These are phyloP conservation scores for Pestalotiopsis sp. DNA, from an alignment of 2,329 filamentous ascomycete species.

Conservation along the genomic window DNA sequence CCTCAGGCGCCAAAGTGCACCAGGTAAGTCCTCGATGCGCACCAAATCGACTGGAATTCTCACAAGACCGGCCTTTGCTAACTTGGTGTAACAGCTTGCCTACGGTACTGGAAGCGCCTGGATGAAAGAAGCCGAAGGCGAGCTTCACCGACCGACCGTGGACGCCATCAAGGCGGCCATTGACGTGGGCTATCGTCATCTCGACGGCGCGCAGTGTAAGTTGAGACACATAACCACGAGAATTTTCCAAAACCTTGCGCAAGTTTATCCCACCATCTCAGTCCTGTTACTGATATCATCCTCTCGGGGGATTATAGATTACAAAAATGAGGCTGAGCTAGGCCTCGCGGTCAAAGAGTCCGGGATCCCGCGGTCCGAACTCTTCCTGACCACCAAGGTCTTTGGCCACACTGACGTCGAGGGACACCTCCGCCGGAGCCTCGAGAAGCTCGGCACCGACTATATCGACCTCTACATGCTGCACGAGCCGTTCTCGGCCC, in stretches of 20 bases:
- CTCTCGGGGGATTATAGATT: too few relatives aligned
- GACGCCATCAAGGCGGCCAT: constrained; percentile 9
- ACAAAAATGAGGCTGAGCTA: constrained; percentile 68
- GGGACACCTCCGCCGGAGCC: constrained; percentile 57
- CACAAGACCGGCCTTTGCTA: neutral
- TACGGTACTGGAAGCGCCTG: constrained; percentile 6
- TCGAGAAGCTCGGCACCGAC: constrained; percentile 66
- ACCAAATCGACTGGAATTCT: too few relatives aligned
- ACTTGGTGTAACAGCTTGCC: neutral
- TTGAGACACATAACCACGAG: too few relatives aligned
- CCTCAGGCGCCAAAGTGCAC: neutral
- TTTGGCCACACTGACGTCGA: constrained; percentile 44
- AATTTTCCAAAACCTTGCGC: too few relatives aligned
- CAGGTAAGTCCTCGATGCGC: neutral
- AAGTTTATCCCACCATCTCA: too few relatives aligned
- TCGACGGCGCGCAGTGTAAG: constrained; percentile 11
- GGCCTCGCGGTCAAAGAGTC: constrained; percentile 70
- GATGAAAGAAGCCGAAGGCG: constrained; percentile 2
- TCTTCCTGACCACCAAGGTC: constrained; percentile 68
- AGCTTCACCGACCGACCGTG: neutral
- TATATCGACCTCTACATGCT: constrained; percentile 72
- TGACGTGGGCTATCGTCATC: constrained; percentile 1
- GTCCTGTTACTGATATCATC: too few relatives aligned
- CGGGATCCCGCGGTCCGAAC: constrained; percentile 63
- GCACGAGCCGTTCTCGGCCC: constrained; percentile 57